Base-by-base conservation (phyloP, 1,139 yeast genomes). In the Casaregolazyma lundiana region DNA sequence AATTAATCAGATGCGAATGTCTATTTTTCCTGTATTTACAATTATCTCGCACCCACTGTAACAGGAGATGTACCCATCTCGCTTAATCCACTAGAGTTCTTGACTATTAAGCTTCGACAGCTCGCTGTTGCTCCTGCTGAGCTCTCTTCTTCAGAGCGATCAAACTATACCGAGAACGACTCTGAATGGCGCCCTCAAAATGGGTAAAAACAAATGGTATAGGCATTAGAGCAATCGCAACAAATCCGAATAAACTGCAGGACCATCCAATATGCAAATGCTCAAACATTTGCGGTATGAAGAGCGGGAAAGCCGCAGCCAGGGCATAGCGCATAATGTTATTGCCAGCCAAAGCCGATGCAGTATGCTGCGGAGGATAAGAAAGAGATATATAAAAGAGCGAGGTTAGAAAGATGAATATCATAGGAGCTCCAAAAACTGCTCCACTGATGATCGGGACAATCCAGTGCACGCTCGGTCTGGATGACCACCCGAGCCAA, bases 351-450 rank as follows among this genome's bases (percentile, higher is more conserved):
- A 75, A 77, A 2, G 76, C 81, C 3, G 82, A 76, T 0, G 83
- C 84, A 57, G 75, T 61, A 54, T 68, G 71, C 45, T 92, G 87
- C 22, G 94, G 94, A 65, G 80, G 86, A 2, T 86, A 66, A 73
- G 40, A 78, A 63, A 43, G 92, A 88, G 34, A 94, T 90, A 64
- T 80, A 84, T 3, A 52, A 78, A 76, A 35, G 78, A 68, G 53
- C 76, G 81, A 35, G n/a, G 39, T 32, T 17, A 42, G 30, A 62
- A 80, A 80, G 6, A 78, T 76, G 6, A 78, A 78, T 38, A 79
- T 72, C 21, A 80, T 69, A 2, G 80, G 77, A 53, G 76, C 70
- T 3, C 83, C 79, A 62, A 77, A 80, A 11, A 78, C 66, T 1
- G 66, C 75, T 7, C 76, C 68, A 3, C 84, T 84, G 18, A 78